Evolutionary conservation across 192 early-diverging fungal genomes (phyloP).

Genomic region (Gigaspora rosea): DNA sequence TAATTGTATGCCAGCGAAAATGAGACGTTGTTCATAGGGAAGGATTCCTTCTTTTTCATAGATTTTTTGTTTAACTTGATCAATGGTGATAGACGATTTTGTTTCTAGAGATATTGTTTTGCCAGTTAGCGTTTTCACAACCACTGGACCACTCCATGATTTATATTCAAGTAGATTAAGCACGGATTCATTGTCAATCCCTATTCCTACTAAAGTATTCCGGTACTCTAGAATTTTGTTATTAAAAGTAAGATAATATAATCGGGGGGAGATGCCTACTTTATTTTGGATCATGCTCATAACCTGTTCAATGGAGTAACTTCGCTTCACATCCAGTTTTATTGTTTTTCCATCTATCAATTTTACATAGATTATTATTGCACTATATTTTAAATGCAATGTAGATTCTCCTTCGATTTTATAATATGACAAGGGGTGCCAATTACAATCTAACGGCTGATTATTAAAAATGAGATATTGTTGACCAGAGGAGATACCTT

Average conservation of each 20-base stretch:
- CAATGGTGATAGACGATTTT: slow-evolving; percentile 62
- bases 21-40: slow-evolving; percentile 34
- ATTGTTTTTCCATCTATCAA: slow-evolving; percentile 92
- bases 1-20: slow-evolving; percentile 76
- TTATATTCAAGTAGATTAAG: not conserved
- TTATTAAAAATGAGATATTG: not conserved
- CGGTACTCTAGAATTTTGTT: no score
- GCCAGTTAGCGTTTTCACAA: slow-evolving; percentile 73
- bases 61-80: slow-evolving; percentile 44
- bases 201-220: no score
- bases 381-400: no score
- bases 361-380: slow-evolving; percentile 37
- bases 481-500: not conserved
- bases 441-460: not conserved
- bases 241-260: slow-evolving; percentile 28
- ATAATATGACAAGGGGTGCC: no score
- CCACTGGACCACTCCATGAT: slow-evolving; percentile 30
- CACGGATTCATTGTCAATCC: slow-evolving; percentile 6
- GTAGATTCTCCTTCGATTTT: no score
- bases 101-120: slow-evolving; percentile 89
- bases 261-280: slow-evolving; percentile 68
- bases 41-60: slow-evolving; percentile 71
- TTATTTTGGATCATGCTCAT: slow-evolving; percentile 74
- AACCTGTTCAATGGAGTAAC: slow-evolving; percentile 66
- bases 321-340: slow-evolving; percentile 77